These are phyloP conservation scores for Cryptosporidium andersoni DNA, from an alignment of 169 alveolate species.

Conservation along the genomic window DNA sequence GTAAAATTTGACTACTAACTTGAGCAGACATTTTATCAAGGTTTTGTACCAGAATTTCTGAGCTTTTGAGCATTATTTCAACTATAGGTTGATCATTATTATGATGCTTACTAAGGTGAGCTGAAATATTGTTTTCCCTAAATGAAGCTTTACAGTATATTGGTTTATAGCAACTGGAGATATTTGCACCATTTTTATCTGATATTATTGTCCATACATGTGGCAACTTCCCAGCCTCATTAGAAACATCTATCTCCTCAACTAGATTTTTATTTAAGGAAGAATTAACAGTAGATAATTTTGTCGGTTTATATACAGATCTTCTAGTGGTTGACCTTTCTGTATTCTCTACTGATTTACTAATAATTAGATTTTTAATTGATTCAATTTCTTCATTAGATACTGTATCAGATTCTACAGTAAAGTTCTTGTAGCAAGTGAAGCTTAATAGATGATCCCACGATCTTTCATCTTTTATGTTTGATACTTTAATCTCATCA, in stretches of 20 bases:
- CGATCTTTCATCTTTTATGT: constrained; percentile 1
- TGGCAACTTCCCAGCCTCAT: constrained; percentile 6
- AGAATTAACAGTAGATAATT: background rate
- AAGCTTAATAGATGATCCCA: constrained; percentile 19
- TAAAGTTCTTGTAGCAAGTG: constrained; percentile 27
- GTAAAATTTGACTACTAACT: constrained; percentile 14
- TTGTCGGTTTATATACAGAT: no score
- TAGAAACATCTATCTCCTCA: constrained; percentile 14
- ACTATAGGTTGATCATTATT: background rate
- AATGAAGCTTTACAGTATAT: constrained; percentile 17
- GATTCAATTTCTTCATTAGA: background rate
- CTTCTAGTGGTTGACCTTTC: no score
- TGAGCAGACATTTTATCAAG: constrained; percentile 39
- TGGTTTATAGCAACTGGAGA: constrained; percentile 10
- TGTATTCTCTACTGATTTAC: no score
- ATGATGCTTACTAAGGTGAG: no score
- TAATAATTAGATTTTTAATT: background rate
- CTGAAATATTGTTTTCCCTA: background rate
- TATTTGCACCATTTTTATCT: constrained; percentile 1
- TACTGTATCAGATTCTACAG: background rate
- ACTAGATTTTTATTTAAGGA: background rate
- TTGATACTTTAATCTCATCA: constrained; percentile 19
- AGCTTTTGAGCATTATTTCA: constrained; percentile 20
- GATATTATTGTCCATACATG: constrained; percentile 7
- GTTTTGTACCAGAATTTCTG: constrained; percentile 7